These are phyloP conservation scores for Amphichorda felina DNA, from an alignment of 2,329 filamentous ascomycete genomes.

Conservation along the genomic window DNA sequence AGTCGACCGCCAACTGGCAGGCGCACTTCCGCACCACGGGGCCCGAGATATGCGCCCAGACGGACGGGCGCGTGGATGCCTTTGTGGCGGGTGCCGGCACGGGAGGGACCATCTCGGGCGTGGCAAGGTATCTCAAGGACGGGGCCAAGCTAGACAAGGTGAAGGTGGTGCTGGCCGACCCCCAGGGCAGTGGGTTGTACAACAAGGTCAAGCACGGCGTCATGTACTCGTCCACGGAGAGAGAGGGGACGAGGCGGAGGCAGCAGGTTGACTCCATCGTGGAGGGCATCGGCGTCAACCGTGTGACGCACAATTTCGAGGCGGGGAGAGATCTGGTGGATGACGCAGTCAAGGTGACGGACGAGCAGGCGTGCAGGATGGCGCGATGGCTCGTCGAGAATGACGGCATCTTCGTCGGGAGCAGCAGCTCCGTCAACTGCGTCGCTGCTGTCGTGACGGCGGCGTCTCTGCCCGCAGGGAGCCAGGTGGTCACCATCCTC, in stretches of 20 bases:
- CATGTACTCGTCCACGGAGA: constrained; percentile 85
- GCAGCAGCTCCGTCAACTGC: constrained; percentile 95
- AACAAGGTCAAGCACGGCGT: constrained; percentile 89
- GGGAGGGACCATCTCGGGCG: constrained; percentile 83
- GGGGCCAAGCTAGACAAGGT: constrained; percentile 40
- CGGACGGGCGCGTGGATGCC: constrained; percentile 62
- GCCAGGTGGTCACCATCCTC: constrained; percentile 68
- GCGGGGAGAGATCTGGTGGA: constrained; percentile 76
- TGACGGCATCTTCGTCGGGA: constrained; percentile 89
- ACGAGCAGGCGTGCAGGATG: constrained; percentile 84
- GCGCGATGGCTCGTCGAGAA: constrained; percentile 93
- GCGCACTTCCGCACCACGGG: constrained; percentile 78
- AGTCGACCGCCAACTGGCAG: constrained; percentile 77
- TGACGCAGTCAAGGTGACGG: constrained; percentile 79
- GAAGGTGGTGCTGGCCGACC: constrained; percentile 77
- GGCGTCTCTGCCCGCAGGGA: constrained; percentile 45
- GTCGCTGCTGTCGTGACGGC: constrained; percentile 64
- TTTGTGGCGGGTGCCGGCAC: constrained; percentile 93
- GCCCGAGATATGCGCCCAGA: constrained; percentile 78
- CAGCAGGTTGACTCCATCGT: constrained; percentile 93
- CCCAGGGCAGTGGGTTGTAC: constrained; percentile 85
- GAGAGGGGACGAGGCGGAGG: constrained; percentile 78
- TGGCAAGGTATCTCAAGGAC: constrained; percentile 73
- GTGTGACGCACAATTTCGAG: constrained; percentile 89
- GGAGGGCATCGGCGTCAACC: constrained; percentile 91